Conservation (phyloP, 176 grass and related monocot species). For the Zoysia japonica region DNA sequence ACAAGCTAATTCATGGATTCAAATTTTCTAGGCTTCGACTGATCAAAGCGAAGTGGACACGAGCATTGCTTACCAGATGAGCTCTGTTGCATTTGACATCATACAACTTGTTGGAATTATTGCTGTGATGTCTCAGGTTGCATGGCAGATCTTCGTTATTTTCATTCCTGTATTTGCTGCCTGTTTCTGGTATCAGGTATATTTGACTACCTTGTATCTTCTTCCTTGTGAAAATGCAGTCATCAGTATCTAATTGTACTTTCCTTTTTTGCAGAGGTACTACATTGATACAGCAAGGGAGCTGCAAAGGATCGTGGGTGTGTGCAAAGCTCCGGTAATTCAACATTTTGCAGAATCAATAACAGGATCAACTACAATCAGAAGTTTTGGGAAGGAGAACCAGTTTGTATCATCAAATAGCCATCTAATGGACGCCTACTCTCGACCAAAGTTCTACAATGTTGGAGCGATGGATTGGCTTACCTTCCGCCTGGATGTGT, state of each 20-base stretch:
- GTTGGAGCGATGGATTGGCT: constrained; percentile 70
- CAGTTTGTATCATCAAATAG: constrained; percentile 64
- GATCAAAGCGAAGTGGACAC: constrained; percentile 80
- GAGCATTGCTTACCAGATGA: constrained; percentile 50
- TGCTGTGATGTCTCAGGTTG: constrained; percentile 83
- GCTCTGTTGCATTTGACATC: constrained; percentile 49
- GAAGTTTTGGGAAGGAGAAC: constrained; percentile 74
- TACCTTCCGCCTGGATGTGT: constrained; percentile 62
- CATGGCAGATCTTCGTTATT: constrained; percentile 77
- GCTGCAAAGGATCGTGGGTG: constrained; percentile 63
- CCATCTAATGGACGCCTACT: constrained; percentile 66
- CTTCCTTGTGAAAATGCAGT: neutral
- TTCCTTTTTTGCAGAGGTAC: constrained; percentile 56
- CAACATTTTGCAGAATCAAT: constrained; percentile 94
- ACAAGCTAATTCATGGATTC: constrained; percentile 15
- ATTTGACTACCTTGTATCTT: neutral
- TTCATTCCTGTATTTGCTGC: constrained; percentile 68
- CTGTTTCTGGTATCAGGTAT: constrained; percentile 85
- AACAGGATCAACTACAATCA: constrained; percentile 78
- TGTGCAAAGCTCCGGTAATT: constrained; percentile 84
- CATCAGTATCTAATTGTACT: neutral
- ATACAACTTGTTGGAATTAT: constrained; percentile 86
- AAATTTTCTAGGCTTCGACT: constrained; percentile 63
- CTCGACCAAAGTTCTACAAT: constrained; percentile 71
- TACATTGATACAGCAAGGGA: constrained; percentile 79